phyloP scores from a whole-genome alignment of 2,329 filamentous ascomycete genomes.

The Paecilomyces formosus region DNA sequence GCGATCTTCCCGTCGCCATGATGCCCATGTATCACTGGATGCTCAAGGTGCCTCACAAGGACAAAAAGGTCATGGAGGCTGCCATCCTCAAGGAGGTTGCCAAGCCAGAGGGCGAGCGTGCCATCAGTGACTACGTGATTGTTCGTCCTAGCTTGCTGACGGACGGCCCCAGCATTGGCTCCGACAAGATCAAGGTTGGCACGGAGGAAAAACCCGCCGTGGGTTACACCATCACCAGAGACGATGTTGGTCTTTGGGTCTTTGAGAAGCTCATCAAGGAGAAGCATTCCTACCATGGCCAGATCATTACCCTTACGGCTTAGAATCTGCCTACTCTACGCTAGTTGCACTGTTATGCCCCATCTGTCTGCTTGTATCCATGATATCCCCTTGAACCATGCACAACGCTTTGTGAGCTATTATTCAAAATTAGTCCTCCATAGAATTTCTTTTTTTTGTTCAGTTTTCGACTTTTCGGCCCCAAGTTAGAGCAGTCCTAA shows the following conservation, averaged over 20 bases:
- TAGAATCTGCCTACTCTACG: not conserved
- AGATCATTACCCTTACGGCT: not conserved
- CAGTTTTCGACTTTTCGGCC: not conserved
- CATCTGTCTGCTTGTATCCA: not conserved
- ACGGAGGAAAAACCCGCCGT: conserved; percentile 17
- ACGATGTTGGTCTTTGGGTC: conserved; percentile 22
- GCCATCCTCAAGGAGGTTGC: conserved; percentile 11
- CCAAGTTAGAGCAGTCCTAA: not conserved
- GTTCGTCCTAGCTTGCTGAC: conserved; percentile 20
- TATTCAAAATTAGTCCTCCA: not conserved
- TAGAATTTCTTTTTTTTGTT: not conserved
- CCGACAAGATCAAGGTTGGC: conserved; percentile 15
- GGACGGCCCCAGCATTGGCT: conserved; percentile 14
- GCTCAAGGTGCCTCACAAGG: conserved; percentile 17
- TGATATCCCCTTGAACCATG: not conserved
- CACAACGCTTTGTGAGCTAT: not conserved
- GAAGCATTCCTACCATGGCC: not conserved
- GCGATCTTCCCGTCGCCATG: conserved; percentile 24
- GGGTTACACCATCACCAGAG: conserved; percentile 19
- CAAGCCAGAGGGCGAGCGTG: conserved; percentile 9
- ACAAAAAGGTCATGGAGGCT: conserved; percentile 15
- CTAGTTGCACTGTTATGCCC: not conserved
- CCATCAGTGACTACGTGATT: conserved; percentile 13
- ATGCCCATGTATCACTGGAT: conserved; percentile 14
- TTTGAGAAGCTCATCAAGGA: conserved; percentile 12